These are phyloP conservation scores for Xylariaceae sp. DNA, from an alignment of 2,329 filamentous ascomycete genomes.

Conservation along the genomic window DNA sequence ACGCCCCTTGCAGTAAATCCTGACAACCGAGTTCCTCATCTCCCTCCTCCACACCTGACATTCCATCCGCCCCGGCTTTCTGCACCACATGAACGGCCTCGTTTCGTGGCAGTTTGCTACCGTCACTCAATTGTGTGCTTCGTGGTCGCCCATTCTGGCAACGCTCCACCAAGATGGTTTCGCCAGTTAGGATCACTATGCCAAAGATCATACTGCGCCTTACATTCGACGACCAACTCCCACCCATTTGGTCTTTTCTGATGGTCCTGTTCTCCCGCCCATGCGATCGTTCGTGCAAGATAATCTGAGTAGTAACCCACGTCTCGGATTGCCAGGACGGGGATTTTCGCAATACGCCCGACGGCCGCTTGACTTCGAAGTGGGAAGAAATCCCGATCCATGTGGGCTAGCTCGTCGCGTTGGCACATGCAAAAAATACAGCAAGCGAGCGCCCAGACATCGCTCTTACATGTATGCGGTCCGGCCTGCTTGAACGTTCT, in stretches of 20 bases:
- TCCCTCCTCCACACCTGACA: neutral
- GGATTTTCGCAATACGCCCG: constrained; percentile 13
- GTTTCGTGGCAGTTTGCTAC: no score
- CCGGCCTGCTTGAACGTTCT: neutral
- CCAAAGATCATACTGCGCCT: constrained; percentile 7
- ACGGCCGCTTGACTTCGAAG: constrained; percentile 10
- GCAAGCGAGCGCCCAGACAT: constrained; percentile 18
- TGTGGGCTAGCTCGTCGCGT: constrained; percentile 13
- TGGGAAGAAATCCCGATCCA: constrained; percentile 12
- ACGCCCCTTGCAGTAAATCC: no score
- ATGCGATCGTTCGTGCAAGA: constrained; percentile 13
- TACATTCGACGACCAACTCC: constrained; percentile 5
- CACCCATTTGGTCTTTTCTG: constrained; percentile 5
- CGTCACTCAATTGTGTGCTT: neutral
- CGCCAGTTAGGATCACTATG: constrained; percentile 12
- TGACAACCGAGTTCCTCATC: neutral
- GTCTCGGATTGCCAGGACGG: constrained; percentile 10
- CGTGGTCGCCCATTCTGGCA: constrained; percentile 14
- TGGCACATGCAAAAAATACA: constrained; percentile 18
- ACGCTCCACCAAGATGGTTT: constrained; percentile 4
- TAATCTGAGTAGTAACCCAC: constrained; percentile 16
- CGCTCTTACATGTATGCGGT: constrained; percentile 15
- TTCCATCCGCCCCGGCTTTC: no score
- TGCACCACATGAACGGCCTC: no score
- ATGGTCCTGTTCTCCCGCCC: constrained; percentile 15